Base-by-base conservation (phyloP, 2,329 filamentous ascomycete genomes). In the Cryphonectria radicalis region DNA sequence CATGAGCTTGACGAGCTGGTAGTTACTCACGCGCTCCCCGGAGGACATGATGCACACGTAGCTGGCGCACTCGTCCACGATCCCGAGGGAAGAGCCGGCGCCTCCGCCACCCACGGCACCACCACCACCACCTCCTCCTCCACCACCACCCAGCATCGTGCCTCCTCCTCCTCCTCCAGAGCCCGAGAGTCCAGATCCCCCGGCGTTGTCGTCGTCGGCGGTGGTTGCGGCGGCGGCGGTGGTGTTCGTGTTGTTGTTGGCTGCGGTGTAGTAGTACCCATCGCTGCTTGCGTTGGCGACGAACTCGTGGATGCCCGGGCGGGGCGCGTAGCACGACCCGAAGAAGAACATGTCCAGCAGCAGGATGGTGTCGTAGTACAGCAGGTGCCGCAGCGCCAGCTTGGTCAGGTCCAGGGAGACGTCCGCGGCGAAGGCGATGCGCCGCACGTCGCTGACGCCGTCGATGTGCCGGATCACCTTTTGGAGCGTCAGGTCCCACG, bases 261-360 rank as follows among this genome's bases (percentile, higher is more conserved):
- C 19, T 7, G 46, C 19, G 7, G 46, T 50, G 46, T 50, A 50
- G 63, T 72, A 72, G 69, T 73, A 73, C 13, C 71, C 71, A 43
- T 73, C 69, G 62, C 66, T 73, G 62, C 66, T 66, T n/a, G 66
- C 66, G 77, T 98, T 93, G 59, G 88, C 86, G 43, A 96, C 86
- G 77, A 99, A 97, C 73, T 91, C 88, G 73, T 91, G 89, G 71
- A 99, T 91, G 53, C 93, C 91, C 0, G 93, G 84, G 0, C 89
- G 93, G 0, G 92, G 91, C 0, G 95, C 94, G 78, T 99, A 99
- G 77, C 97, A 95, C 59, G 93, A 93, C 43, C 91, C 87, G 79
- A 98, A 99, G 80, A 96, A 94, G 84, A 98, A 98, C 76, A 98
- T 93, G 82, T 99, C 96, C 14, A 98, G 89, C 68, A 98, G 88